Evolutionary conservation across 441 rosid species (phyloP).

Genomic region (Euphorbia celastroides): DNA sequence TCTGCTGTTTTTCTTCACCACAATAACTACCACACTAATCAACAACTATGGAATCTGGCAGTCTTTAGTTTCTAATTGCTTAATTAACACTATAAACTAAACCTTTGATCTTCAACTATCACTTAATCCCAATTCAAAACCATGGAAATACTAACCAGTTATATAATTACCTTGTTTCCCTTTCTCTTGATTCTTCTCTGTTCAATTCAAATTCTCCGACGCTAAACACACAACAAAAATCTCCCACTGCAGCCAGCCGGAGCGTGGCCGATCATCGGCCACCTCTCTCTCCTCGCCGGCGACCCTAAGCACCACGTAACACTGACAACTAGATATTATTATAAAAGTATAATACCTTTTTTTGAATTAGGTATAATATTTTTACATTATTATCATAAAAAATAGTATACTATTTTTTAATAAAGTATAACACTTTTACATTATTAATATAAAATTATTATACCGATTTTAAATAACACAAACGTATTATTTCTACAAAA

Average conservation of each 20-base stretch:
- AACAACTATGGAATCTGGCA: not conserved
- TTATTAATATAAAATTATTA: too few species aligned
- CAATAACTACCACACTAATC: not conserved
- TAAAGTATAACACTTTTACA: too few species aligned
- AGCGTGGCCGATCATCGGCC: conserved; percentile 18
- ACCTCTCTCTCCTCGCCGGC: conserved; percentile 20
- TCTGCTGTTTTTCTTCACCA: not conserved
- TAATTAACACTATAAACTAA: not conserved
- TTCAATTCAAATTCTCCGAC: not conserved
- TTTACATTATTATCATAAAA: too few species aligned
- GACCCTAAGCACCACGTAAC: conserved; percentile 11
- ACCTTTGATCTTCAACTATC: not conserved
- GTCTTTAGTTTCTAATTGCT: not conserved
- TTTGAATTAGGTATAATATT: too few species aligned
- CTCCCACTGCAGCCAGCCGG: not conserved
- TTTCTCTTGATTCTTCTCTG: not conserved
- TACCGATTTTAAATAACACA: too few species aligned
- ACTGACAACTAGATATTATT: conserved; percentile 11
- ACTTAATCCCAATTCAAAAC: not conserved
- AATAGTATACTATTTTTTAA: too few species aligned
- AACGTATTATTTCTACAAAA: too few species aligned
- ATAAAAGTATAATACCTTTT: too few species aligned
- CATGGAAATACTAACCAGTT: not conserved
- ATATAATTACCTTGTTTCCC: not conserved
- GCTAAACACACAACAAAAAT: not conserved